Percentiles rank a stretch among this genome's conserved stretches.
Evolutionary conservation across 176 grass and related monocot species (phyloP).

Genomic region (Triticum dicoccoides): DNA sequence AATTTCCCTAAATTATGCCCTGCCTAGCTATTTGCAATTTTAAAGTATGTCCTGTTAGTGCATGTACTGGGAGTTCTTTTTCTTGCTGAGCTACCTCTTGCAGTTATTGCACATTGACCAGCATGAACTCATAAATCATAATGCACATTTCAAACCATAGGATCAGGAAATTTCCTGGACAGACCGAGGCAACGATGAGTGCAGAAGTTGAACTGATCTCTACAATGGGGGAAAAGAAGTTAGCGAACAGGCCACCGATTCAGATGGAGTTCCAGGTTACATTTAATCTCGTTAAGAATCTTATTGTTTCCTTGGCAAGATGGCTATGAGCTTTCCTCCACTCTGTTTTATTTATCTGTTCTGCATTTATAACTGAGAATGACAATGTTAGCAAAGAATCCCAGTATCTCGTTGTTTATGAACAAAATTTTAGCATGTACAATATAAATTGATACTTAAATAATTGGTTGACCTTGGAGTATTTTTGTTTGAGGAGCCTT

Average conservation of each 20-base stretch:
- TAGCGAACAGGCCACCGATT: constrained; percentile 88
- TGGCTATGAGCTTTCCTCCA: not conserved
- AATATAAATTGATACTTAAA: not conserved
- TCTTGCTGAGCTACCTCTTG: not conserved
- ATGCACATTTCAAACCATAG: constrained; percentile 47
- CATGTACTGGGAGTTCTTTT: constrained; percentile 2
- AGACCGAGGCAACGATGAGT: constrained; percentile 98
- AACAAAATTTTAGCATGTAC: not conserved
- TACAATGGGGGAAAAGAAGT: constrained; percentile 99
- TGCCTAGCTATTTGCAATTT: not conserved
- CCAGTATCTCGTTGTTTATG: constrained; percentile 1
- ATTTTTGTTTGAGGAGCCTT: not conserved
- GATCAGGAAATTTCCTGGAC: constrained; percentile 98
- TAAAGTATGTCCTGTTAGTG: not conserved
- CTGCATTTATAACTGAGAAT: constrained; percentile 13
- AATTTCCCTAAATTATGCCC: not conserved
- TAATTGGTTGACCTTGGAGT: not conserved
- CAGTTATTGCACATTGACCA: constrained; percentile 15
- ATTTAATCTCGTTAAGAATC: not conserved
- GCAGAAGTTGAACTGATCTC: constrained; percentile 98
- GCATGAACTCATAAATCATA: constrained; percentile 20
- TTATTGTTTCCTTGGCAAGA: not conserved
- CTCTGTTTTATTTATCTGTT: not conserved
- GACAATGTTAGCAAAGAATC: not conserved
- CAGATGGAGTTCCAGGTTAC: constrained; percentile 99